Percentiles rank a stretch among this genome's conserved stretches.
phyloP scores from a whole-genome alignment of 1,284 basidiomycete genomes.

The Xerocomus nothofagi region DNA sequence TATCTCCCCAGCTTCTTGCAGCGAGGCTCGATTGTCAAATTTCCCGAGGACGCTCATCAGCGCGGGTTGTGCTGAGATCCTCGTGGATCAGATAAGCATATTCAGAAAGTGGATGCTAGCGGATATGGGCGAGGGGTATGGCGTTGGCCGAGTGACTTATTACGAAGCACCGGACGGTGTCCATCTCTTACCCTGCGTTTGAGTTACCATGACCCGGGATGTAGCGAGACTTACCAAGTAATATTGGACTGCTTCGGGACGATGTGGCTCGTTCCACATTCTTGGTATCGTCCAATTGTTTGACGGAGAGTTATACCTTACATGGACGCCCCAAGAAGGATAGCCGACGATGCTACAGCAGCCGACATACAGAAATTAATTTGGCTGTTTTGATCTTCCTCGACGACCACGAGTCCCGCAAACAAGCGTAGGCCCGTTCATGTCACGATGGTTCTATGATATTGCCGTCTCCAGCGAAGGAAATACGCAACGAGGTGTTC shows the following conservation, averaged over 20 bases:
- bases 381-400: slow-evolving; percentile 8
- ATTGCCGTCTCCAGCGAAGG: too few species aligned
- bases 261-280: slow-evolving; percentile 22
- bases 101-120: slow-evolving; percentile 18
- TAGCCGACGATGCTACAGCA: slow-evolving; percentile 17
- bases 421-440: slow-evolving; percentile 2
- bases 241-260: slow-evolving; percentile 25
- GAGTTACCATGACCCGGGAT: slow-evolving; percentile 22
- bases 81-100: slow-evolving; percentile 34
- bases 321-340: slow-evolving; percentile 6
- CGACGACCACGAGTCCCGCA: slow-evolving; percentile 13
- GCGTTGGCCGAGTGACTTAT: slow-evolving; percentile 20
- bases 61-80: slow-evolving; percentile 21
- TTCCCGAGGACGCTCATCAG: slow-evolving; percentile 27
- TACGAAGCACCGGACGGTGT: slow-evolving; percentile 23
- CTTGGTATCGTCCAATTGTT: slow-evolving; percentile 22
- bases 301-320: slow-evolving; percentile 13
- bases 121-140: slow-evolving; percentile 30
- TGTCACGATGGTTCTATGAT: slow-evolving; percentile 1
- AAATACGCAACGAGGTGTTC: slow-evolving; percentile 15
- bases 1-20: slow-evolving; percentile 22
- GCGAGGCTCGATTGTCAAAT: slow-evolving; percentile 30
- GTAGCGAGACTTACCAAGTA: slow-evolving; percentile 12
- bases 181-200: slow-evolving; percentile 22
- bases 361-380: slow-evolving; percentile 16